Base-by-base conservation (phyloP, 305 asterid species). In the Solanum hybrid region DNA sequence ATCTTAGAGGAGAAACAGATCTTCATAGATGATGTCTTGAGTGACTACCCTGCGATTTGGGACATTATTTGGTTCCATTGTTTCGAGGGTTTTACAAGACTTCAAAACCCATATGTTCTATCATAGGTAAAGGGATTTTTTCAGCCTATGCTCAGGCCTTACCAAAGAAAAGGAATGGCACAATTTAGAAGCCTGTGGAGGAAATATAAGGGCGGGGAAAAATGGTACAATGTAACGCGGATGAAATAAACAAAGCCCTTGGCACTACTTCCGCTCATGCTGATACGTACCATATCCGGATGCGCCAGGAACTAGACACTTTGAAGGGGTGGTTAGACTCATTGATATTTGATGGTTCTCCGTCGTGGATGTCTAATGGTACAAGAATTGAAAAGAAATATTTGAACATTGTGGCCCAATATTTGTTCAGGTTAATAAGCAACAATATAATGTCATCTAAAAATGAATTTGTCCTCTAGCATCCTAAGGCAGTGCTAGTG, bases 331-430 rank as follows among this genome's bases (percentile, higher is more conserved):
- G n/a, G n/a, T 16, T 51, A 51, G 22, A 16, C n/a, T 14, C n/a
- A 51, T 51, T 51, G n/a, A 51, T 16, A 51, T 5, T 2, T 51
- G 0, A 51, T 16, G 9, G 8, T 16, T 51, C 66, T 51, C n/a
- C 4, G 0, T 16, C n/a, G 1, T 51, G 9, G 66, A 51, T 51
- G n/a, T n/a, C 0, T 51, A 14, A 51, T 51, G 4, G 3, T 16
- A 8, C 9, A 5, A 51, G 3, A 16, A 51, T 51, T 2, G 66
- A 51, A 16, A 51, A 51, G 1, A 51, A 51, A 16, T 14, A 16
- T 51, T 51, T 51, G 1, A 51, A 51, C n/a, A 16, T 51, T 14
- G 1, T 16, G 8, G 66, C 66, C 3, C n/a, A 1, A 0, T 16
- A 51, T 51, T 51, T 16, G 9, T 16, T 51, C 1, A 16, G 9